Evolutionary conservation across 2,329 filamentous ascomycete genomes (phyloP), one percentile per base, ranked within the genome.

Genomic region (Fusarium stilboides): DNA sequence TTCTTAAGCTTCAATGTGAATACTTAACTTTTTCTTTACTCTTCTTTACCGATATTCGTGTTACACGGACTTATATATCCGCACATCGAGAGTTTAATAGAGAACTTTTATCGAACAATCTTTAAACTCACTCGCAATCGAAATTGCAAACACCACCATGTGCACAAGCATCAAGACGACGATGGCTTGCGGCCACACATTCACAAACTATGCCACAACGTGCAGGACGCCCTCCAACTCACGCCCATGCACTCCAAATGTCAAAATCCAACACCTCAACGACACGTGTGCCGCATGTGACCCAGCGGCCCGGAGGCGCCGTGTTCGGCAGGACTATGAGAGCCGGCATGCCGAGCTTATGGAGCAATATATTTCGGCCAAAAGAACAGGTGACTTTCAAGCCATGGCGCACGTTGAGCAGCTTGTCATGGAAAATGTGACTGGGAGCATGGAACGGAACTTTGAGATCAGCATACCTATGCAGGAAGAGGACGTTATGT

Each of bases 251-350:
- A 65, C 62, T 15, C 60, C 57, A 37, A 43, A 61, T 15, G 28
- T 61, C 26, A 65, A 66, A 33, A 60, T 57, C 24, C 61, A 57
- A 14, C 74, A 74, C 56, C 52, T 82, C 43, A 60, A 76, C 42
- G 79, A 80, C 65, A 79, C 77, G n/a, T 82, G 80, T 69, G 76
- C 79, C 9, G 51, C 64, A 8, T 83, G 80, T 62, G 79, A 82
- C 50, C 75, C 77, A 1, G 71, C 72, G 1, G 72, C 74, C 22
- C 70, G 61, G 37, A 74, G 77, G 19, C 72, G 71, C 62, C 57
- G 72, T 12, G 56, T 74, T 40, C 65, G 69, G 44, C 64, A 69
- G 36, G 45, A 75, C 22, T 73, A 78, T 45, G 75, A 79, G 43
- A 57, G 50, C n/a, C 61, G 74, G 6, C 76, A 75, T 31, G 64